phyloP scores from a whole-genome alignment of 805 yeast genomes.

The Metschnikowia anglica region DNA sequence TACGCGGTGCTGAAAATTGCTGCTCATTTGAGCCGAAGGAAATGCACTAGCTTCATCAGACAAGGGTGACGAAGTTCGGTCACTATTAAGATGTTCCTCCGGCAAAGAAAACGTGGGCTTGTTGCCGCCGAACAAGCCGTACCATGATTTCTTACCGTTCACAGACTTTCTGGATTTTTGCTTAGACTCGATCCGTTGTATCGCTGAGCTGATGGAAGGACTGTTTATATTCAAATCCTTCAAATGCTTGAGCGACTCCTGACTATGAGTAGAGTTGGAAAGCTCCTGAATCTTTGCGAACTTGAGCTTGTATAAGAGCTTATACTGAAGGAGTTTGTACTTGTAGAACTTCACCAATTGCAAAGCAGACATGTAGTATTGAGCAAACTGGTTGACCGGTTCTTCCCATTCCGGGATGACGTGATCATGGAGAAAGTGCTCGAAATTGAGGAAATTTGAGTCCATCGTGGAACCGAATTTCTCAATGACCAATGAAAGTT shows the following conservation, averaged over 20 bases:
- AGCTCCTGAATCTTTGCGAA: conserved; percentile 40
- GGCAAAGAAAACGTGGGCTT: conserved; percentile 21
- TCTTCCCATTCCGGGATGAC: conserved; percentile 48
- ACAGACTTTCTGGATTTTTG: conserved; percentile 20
- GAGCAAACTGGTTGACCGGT: conserved; percentile 48
- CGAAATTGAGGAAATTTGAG: conserved; percentile 48
- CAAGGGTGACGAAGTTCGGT: background rate
- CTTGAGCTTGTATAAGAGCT: conserved; percentile 39
- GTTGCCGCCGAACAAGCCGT: conserved; percentile 44
- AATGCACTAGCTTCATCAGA: conserved; percentile 4
- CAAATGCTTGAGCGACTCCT: conserved; percentile 26
- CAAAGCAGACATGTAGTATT: conserved; percentile 43
- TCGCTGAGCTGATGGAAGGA: conserved; percentile 39
- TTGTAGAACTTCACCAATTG: conserved; percentile 50
- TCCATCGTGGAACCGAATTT: conserved; percentile 55
- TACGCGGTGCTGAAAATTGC: conserved; percentile 30
- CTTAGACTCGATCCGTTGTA: conserved; percentile 31
- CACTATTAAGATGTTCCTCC: conserved; percentile 9
- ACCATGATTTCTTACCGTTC: conserved; percentile 38
- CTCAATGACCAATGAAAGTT: conserved; percentile 41
- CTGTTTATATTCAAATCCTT: conserved; percentile 36
- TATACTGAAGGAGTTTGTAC: conserved; percentile 50
- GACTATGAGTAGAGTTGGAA: conserved; percentile 25
- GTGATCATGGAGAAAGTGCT: conserved; percentile 40
- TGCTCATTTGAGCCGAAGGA: conserved; percentile 8